phyloP scores from a whole-genome alignment of 2,329 filamentous ascomycete species.

The Talaromyces sp. region DNA sequence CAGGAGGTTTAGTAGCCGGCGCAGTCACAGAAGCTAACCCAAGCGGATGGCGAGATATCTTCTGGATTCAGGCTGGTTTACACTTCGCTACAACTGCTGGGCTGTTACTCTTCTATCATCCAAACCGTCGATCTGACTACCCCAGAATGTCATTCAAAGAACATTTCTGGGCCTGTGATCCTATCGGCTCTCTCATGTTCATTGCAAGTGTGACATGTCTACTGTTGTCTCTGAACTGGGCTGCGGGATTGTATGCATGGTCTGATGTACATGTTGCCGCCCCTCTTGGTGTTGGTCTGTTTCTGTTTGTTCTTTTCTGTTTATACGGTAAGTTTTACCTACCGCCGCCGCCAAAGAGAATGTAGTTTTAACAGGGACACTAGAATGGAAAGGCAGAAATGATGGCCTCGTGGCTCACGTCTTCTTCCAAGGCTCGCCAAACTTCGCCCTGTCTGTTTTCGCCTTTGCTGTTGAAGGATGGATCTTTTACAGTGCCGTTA shows the following conservation, averaged over 20 bases:
- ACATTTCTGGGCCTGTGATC: constrained; percentile 19
- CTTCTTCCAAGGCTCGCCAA: constrained; percentile 13
- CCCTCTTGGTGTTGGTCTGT: constrained; percentile 9
- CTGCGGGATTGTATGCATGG: constrained; percentile 16
- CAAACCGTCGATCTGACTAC: constrained; percentile 7
- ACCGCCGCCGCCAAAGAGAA: not conserved
- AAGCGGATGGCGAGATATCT: constrained; percentile 16
- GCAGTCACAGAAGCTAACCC: constrained; percentile 9
- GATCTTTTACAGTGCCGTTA: constrained; percentile 18
- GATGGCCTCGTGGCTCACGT: constrained; percentile 16
- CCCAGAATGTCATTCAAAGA: constrained; percentile 5
- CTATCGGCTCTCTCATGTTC: constrained; percentile 14
- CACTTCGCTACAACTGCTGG: constrained; percentile 15
- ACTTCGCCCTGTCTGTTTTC: constrained; percentile 15
- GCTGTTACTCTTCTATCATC: constrained; percentile 17
- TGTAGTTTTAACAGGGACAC: not conserved
- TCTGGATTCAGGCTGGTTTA: constrained; percentile 19
- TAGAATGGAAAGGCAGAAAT: constrained; percentile 18
- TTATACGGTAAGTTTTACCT: not conserved
- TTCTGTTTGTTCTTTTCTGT: constrained; percentile 15
- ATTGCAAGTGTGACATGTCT: constrained; percentile 13
- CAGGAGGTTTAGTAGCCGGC: not conserved
- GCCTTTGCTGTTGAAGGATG: constrained; percentile 18
- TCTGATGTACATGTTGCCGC: constrained; percentile 15
- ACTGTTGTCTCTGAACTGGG: constrained; percentile 17